Conservation (phyloP, 2,329 filamentous ascomycete genomes). For the Diaporthe sp. region DNA sequence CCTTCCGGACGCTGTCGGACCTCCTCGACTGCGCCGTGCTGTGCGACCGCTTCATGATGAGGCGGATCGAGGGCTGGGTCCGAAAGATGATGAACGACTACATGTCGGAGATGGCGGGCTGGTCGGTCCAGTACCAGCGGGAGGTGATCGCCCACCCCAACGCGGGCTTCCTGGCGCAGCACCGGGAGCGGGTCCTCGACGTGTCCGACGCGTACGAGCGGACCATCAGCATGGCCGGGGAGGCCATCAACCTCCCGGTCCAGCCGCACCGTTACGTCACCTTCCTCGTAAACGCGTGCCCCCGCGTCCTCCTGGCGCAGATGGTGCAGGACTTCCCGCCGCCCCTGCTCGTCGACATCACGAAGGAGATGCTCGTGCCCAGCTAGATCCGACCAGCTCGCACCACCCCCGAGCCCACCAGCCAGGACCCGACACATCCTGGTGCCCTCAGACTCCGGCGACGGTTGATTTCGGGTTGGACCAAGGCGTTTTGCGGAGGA, state of each 20-base stretch:
- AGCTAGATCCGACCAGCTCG: background rate
- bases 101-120: background rate
- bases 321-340: background rate
- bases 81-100: background rate
- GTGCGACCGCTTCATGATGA: constrained; percentile 32
- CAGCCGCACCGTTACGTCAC: background rate
- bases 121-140: background rate
- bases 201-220: background rate
- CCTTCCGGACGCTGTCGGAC: background rate
- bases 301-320: background rate
- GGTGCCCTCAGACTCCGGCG: background rate
- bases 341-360: background rate
- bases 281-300: constrained; percentile 4
- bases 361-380: background rate
- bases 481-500: background rate
- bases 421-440: background rate
- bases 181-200: constrained; percentile 24
- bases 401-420: background rate
- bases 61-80: constrained; percentile 11
- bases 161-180: background rate
- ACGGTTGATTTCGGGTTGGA: background rate
- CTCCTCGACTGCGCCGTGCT: constrained; percentile 22
- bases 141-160: background rate
- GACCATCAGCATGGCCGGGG: background rate
- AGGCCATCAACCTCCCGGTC: background rate